A percentile compares a stretch with the other conserved stretches of the same genome.
Evolutionary conservation across 441 rosid genomes (phyloP).

Genomic region (Euphorbia celastroides): DNA sequence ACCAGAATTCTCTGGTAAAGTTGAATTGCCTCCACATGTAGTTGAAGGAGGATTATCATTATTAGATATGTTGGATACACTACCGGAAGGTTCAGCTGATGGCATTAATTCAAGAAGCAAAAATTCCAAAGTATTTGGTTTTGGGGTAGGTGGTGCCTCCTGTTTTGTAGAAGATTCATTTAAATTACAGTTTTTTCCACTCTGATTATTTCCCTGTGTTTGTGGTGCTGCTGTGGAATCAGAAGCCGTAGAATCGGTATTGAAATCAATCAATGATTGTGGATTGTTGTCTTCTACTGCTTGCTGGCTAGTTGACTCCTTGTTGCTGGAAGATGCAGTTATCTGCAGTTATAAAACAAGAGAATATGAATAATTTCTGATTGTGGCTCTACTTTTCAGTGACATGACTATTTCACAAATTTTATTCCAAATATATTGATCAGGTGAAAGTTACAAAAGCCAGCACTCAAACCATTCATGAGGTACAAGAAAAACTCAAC

Average conservation of each 20-base stretch:
- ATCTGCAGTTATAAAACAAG: constrained; percentile 29
- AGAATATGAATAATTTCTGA: neutral
- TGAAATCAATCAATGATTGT: constrained; percentile 37
- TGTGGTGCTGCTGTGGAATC: constrained; percentile 22
- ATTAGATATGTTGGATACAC: constrained; percentile 20
- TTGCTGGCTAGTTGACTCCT: constrained; percentile 16
- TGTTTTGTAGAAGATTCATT: constrained; percentile 25
- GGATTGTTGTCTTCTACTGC: constrained; percentile 21
- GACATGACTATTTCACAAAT: neutral
- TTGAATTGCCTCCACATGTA: constrained; percentile 5
- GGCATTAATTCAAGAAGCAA: constrained; percentile 53
- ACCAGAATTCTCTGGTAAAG: neutral
- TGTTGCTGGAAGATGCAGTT: constrained; percentile 24
- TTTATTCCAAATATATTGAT: neutral
- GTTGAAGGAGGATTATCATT: constrained; percentile 12
- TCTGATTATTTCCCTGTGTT: constrained; percentile 23
- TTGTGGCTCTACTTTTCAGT: neutral
- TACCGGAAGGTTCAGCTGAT: constrained; percentile 19
- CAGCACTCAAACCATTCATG: neutral
- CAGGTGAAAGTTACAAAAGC: constrained; percentile 6
- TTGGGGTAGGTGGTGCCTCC: constrained; percentile 28
- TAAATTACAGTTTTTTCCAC: constrained; percentile 25
- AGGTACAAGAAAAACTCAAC: neutral
- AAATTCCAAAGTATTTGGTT: constrained; percentile 49
- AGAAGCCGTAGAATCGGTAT: constrained; percentile 25